Base-by-base conservation (phyloP, 257 asterid species). In the Fraxinus anomala region DNA sequence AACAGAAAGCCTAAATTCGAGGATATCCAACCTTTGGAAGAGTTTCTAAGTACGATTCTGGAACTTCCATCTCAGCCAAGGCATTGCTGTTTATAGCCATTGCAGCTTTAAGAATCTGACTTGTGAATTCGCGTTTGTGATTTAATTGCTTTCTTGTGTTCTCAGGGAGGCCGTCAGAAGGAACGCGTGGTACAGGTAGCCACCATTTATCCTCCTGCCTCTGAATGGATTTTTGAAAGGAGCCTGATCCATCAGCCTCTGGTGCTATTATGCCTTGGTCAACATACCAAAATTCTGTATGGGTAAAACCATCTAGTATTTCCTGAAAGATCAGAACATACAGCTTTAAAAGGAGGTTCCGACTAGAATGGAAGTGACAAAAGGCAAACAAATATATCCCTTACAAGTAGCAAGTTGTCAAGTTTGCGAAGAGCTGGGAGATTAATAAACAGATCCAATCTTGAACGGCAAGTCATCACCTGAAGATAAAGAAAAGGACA, bases 151-250 rank as follows among this genome's bases (percentile, higher is more conserved):
- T 92, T 79, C 95, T 84, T 5, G 91, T 79, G 33, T 68, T 88
- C 75, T 93, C 92, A 1, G 88, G 84, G 26, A 96, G 91, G 71
- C 99, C 99, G 1, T 84, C 87, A 0, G 89, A 89, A 23, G 97
- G 97, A 47, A 93, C 91, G 17, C 97, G 93, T 30, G 99, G 99
- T 28, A 93, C 96, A 11, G 99, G 99, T 76, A 95, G 85, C 99
- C 99, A 93, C 99, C 99, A 93, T 83, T 95, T 95, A 11, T 91
- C 97, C 82, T 93, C 89, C 83, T 93, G 96, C n/a, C 98, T 82
- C 65, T 87, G 89, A 76, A 83, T 76, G 28, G 89, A 82, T 83
- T 90, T 91, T 74, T 87, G 84, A 78, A 89, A 82, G 13, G 97
- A 88, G 40, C 83, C 85, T 23, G 97, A 88, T 72, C 93, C 96